phyloP scores from a whole-genome alignment of 2,329 filamentous ascomycete species.

The Cercospora nicotianae region DNA sequence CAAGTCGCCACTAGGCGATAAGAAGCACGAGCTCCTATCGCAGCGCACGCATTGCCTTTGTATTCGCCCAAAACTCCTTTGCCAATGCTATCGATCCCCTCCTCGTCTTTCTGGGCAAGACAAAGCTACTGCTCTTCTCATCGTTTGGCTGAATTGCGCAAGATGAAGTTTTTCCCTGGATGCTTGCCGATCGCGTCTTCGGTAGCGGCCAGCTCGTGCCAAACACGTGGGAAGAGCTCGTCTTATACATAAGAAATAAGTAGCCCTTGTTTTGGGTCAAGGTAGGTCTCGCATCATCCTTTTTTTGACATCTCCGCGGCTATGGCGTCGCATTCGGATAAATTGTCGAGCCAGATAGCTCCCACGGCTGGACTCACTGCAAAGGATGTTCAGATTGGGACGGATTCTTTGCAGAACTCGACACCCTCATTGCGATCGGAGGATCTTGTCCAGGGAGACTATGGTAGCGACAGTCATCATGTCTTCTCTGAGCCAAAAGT shows the following conservation, averaged over 20 bases:
- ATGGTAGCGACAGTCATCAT: conserved; percentile 24
- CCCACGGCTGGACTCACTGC: background rate
- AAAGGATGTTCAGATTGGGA: conserved; percentile 9
- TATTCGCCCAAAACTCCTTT: background rate
- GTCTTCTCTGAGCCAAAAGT: conserved; percentile 53
- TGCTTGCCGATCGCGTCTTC: background rate
- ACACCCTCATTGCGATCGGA: conserved; percentile 17
- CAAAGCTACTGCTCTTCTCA: conserved; percentile 13
- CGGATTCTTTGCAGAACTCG: conserved; percentile 1
- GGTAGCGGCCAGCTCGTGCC: conserved; percentile 10
- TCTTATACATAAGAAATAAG: conserved; percentile 5
- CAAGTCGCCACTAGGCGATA: conserved; percentile 13
- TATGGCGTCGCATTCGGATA: conserved; percentile 11
- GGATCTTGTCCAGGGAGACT: conserved; percentile 23
- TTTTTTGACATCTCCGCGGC: conserved; percentile 4
- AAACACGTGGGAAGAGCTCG: background rate
- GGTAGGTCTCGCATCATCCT: background rate
- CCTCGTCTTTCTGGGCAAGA: conserved; percentile 8
- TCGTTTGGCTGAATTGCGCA: conserved; percentile 13
- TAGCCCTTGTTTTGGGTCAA: background rate
- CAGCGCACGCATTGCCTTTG: background rate
- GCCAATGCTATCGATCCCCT: background rate
- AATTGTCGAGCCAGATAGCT: background rate
- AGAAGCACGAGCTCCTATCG: conserved; percentile 11
- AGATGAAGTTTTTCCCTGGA: conserved; percentile 1